phyloP scores from a whole-genome alignment of 2,329 filamentous ascomycete species.

The Hypoxylon sp. region DNA sequence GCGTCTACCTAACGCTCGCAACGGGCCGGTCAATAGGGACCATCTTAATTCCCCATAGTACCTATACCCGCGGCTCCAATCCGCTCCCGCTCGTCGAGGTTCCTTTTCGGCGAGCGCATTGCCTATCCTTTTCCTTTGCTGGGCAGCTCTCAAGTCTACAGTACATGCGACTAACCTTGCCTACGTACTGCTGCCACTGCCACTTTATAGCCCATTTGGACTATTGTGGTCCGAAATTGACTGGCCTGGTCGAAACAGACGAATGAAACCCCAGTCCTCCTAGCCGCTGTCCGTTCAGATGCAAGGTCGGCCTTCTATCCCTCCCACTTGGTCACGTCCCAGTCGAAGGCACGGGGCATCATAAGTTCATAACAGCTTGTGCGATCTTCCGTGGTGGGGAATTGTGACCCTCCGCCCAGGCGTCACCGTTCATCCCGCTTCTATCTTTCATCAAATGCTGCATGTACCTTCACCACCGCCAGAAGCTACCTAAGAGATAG shows the following conservation, averaged over 20 bases:
- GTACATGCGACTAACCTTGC: conserved; percentile 26
- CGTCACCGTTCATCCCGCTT: conserved; percentile 54
- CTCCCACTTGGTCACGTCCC: conserved; percentile 53
- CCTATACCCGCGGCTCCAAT: conserved; percentile 41
- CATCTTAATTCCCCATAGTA: conserved; percentile 44
- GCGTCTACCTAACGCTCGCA: conserved; percentile 40
- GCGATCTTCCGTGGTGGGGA: conserved; percentile 56
- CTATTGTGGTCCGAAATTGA: conserved; percentile 48
- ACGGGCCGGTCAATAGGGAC: conserved; percentile 45
- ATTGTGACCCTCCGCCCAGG: conserved; percentile 53
- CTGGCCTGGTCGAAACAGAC: conserved; percentile 48
- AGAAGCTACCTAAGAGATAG: conserved; percentile 43
- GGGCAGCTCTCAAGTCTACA: conserved; percentile 23
- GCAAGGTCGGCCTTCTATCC: conserved; percentile 56
- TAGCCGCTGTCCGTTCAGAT: conserved; percentile 57
- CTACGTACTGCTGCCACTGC: conserved; percentile 23
- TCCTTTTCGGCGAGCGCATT: conserved; percentile 26
- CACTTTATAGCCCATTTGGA: conserved; percentile 42
- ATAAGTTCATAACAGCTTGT: conserved; percentile 54
- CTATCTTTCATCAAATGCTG: conserved; percentile 44
- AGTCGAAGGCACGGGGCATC: conserved; percentile 54
- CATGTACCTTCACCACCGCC: conserved; percentile 48
- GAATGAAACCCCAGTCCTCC: conserved; percentile 57
- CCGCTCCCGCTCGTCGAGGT: conserved; percentile 38
- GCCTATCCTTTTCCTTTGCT: conserved; percentile 25